A percentile compares a stretch with the other conserved stretches of the same genome.
phyloP scores from a whole-genome alignment of 768 basidiomycete genomes.

The Pleurotus salmoneostramineus region DNA sequence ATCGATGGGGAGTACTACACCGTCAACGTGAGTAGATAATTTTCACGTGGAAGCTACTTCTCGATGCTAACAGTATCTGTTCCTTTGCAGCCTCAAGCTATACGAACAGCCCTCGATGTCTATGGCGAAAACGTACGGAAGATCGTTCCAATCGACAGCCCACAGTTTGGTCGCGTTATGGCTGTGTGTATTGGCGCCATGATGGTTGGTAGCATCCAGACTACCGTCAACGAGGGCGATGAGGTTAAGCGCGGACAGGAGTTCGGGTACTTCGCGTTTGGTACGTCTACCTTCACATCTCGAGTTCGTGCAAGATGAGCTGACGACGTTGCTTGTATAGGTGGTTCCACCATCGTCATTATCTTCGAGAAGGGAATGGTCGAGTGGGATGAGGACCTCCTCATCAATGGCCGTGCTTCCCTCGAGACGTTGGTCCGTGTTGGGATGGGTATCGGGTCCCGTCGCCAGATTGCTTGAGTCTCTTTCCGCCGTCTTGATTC shows the following conservation, averaged over 20 bases:
- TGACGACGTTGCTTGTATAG: slow-evolving; percentile 28
- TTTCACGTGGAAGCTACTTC: not conserved
- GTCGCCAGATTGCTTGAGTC: no score
- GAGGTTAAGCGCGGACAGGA: slow-evolving; percentile 81
- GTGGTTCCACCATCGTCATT: slow-evolving; percentile 89
- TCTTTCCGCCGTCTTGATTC: no score
- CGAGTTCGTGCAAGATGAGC: not conserved
- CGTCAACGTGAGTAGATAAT: slow-evolving; percentile 62
- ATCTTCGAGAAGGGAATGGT: slow-evolving; percentile 84
- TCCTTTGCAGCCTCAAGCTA: slow-evolving; percentile 75
- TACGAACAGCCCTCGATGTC: slow-evolving; percentile 85
- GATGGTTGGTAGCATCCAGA: slow-evolving; percentile 92
- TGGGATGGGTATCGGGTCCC: slow-evolving; percentile 75
- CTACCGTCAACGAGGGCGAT: slow-evolving; percentile 84
- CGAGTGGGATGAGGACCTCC: slow-evolving; percentile 88
- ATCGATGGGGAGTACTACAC: slow-evolving; percentile 95
- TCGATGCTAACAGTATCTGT: not conserved
- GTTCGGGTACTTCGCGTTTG: slow-evolving; percentile 94
- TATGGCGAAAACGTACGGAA: slow-evolving; percentile 94
- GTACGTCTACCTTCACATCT: slow-evolving; percentile 37
- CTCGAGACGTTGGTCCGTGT: slow-evolving; percentile 88
- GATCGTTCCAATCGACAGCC: slow-evolving; percentile 88
- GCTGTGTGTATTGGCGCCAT: slow-evolving; percentile 90
- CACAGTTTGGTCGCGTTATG: slow-evolving; percentile 89
- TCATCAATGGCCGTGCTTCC: slow-evolving; percentile 81